A percentile compares a stretch with the other conserved stretches of the same genome.
These are phyloP conservation scores for Solanum hybrid DNA, from an alignment of 305 asterid genomes.

Conservation along the genomic window DNA sequence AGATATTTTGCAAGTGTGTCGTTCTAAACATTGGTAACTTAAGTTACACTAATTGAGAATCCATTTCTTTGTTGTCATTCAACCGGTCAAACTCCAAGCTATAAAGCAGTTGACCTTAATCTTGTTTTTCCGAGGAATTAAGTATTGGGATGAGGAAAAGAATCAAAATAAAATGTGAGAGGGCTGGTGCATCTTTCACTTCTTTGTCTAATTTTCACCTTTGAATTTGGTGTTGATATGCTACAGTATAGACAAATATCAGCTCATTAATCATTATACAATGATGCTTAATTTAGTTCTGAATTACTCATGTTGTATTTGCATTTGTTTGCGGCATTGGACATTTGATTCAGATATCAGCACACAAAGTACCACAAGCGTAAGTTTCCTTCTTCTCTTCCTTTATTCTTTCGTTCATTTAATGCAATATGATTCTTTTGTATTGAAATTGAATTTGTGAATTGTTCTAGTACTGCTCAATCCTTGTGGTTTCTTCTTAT, in stretches of 20 bases:
- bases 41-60: not conserved
- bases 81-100: not conserved
- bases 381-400: conserved; percentile 31
- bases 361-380: conserved; percentile 98
- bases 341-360: conserved; percentile 68
- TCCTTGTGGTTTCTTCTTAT: not conserved
- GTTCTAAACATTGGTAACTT: not conserved
- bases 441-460: not conserved
- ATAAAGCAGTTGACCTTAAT: not conserved
- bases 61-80: not conserved
- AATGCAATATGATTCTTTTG: not conserved
- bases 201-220: not conserved
- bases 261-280: not conserved
- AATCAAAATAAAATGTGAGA: not conserved
- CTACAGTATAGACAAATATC: not conserved
- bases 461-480: not conserved
- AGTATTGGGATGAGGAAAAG: not conserved
- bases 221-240: not conserved
- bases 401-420: not conserved
- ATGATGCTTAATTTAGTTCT: not conserved
- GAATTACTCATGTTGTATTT: conserved; percentile 26
- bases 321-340: conserved; percentile 39
- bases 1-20: not conserved
- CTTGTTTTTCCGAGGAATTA: not conserved
- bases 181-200: not conserved